A percentile compares a stretch with the other conserved stretches of the same genome.
Conservation (phyloP, 2,329 filamentous ascomycete species). For the Fonsecaea multimorphosa region DNA sequence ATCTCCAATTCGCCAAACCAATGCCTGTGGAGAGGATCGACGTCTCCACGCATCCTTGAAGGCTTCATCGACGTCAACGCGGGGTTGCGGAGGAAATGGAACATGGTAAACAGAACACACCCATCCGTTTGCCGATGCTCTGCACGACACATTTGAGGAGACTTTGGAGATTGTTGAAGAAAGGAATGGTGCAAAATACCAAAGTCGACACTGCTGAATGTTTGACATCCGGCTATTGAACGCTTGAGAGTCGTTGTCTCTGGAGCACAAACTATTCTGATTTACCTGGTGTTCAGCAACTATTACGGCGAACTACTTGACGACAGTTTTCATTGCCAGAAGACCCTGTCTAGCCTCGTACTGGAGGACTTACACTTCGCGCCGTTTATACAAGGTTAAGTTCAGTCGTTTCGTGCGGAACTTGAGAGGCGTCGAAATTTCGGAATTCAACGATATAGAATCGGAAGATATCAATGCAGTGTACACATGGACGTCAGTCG, state of each 20-base stretch:
- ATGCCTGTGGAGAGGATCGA: slow-evolving; percentile 10
- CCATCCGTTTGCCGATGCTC: not conserved
- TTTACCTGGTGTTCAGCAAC: not conserved
- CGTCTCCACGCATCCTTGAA: slow-evolving; percentile 3
- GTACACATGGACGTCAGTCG: not conserved
- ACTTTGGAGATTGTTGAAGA: not conserved
- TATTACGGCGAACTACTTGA: not conserved
- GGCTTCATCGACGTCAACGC: slow-evolving; percentile 4
- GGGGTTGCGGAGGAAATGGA: slow-evolving; percentile 2
- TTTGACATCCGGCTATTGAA: not conserved
- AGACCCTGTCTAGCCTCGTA: too few species aligned
- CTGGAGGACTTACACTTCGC: not conserved
- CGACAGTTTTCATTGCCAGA: too few species aligned
- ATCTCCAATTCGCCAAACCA: not conserved
- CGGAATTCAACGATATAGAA: not conserved
- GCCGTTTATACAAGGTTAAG: not conserved
- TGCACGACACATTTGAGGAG: not conserved
- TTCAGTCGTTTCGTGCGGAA: not conserved
- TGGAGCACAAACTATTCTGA: not conserved
- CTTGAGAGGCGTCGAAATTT: not conserved
- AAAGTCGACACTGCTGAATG: not conserved
- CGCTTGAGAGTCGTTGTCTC: too few species aligned
- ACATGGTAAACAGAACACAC: not conserved
- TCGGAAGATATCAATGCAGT: not conserved
- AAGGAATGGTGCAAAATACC: not conserved